Base-by-base conservation (phyloP, 495 filamentous ascomycete species). In the Penicillium herquei region DNA sequence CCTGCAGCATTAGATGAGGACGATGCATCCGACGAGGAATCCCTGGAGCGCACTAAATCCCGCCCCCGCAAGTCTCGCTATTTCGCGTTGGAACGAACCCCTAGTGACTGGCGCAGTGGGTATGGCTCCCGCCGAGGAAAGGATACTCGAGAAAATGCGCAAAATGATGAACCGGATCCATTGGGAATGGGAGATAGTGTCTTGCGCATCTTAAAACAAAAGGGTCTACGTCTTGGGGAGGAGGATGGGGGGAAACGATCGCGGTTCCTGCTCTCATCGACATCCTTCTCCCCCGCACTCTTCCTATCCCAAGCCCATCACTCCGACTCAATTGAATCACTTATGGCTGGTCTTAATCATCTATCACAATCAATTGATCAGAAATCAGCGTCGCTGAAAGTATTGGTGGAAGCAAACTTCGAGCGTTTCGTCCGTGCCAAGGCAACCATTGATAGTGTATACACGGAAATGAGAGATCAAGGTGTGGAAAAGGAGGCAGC, bases 391-490 rank as follows among this genome's bases (percentile, higher is more conserved):
- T 95, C 91, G 5, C 74, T 98, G 35, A 98, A 98, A 68, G 88
- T 95, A 1, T 80, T 98, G 3, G 94, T 98, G 21, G 94, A 98
- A 70, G 90, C 88, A 31, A 98, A 98, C 64, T 98, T 98, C 64
- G 95, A 98, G 72, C 87, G 92, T 33, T 98, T 98, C 71, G 93
- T 98, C 33, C 85, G 88, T 10, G 94, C 95, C 7, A 98, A 98
- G 68, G 88, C 91, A 3, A 97, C 92, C 7, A 98, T 98, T 57
- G 94, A 98, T 72, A 92, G 92, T 75, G 94, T 98, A 37, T 98
- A 98, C 71, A 92, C 83, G 35, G 95, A 98, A 71, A 98, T 98
- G 94, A 91, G 92, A 49, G 91, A 89, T 50, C 87, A 91, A 62
- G 91, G 90, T 3, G 79, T 73, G 7, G 84, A 88, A 33, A 79